Base-by-base conservation (phyloP, 2,329 filamentous ascomycete genomes). In the Aspergillus sp. region DNA sequence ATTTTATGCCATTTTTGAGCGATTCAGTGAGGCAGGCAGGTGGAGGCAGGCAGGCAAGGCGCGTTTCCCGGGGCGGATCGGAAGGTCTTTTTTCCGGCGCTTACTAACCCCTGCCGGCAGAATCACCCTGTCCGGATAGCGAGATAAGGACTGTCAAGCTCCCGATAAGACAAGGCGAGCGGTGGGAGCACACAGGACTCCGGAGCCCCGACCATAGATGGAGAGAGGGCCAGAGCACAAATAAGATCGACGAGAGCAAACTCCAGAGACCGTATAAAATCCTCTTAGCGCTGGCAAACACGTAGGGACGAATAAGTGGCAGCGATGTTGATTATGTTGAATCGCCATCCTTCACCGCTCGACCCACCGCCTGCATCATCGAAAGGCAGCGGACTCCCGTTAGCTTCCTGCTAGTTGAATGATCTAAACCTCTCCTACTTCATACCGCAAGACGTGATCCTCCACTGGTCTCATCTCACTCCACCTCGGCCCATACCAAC, bases 351-450 rank as follows among this genome's bases (percentile, higher is more conserved):
- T 14, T 51, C 49, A 55, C 53, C 53, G 53, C 53, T 42, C 31
- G 53, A 14, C 46, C 42, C 22, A 55, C 53, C 53, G 53, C 53
- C 53, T 72, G 71, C 70, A 73, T 73, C 71, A 74, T 71, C 66
- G 60, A 66, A 66, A 59, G 12, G 64, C 61, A 63, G 63, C 69
- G 64, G 62, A 63, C 55, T 56, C 52, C 16, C 52, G 46, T 45
- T 55, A 46, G 49, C 47, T 18, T 26, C 54, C 54, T 39, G 29
- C 59, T 47, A 36, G 11, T 16, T 12, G 7, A 47, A 47, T 42
- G 42, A 46, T 46, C 42, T 18, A 46, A 18, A 24, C 46, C 39
- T 22, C 11, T 52, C 24, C 31, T 52, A 39, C 36, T 22, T 31
- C 29, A 39, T 22, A 29, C 50, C 20, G 24, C 14, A 36, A 7